Evolutionary conservation across 2,329 filamentous ascomycete genomes (phyloP).

Genomic region (Neofusicoccum ribis): DNA sequence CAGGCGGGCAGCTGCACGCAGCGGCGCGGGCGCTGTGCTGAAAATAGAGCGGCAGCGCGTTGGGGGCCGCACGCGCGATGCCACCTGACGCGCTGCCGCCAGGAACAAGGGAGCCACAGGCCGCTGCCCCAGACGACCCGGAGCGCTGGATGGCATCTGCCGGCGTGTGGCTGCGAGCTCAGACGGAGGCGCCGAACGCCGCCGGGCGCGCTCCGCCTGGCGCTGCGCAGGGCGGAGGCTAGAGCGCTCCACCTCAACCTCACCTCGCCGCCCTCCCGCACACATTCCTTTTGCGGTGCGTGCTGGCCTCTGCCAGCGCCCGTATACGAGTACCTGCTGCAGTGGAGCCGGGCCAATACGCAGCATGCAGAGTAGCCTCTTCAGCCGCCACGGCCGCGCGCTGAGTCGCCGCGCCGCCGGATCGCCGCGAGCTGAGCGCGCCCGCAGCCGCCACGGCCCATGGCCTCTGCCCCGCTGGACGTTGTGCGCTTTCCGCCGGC

Average conservation of each 20-base stretch:
- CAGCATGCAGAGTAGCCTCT: not conserved
- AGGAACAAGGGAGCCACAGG: not conserved
- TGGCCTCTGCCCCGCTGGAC: not conserved
- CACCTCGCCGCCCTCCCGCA: not conserved
- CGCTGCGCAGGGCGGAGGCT: slow-evolving; percentile 7
- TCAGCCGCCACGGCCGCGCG: not conserved
- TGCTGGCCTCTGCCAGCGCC: not conserved
- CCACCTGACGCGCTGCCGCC: not conserved
- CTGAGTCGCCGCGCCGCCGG: not conserved
- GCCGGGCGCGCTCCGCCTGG: not conserved
- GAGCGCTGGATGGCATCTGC: not conserved
- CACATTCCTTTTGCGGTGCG: slow-evolving; percentile 11
- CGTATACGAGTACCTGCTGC: not conserved
- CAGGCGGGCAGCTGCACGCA: not conserved
- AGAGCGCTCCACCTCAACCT: slow-evolving; percentile 9
- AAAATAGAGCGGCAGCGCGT: not conserved
- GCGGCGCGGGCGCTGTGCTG: slow-evolving; percentile 1
- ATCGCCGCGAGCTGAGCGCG: not conserved
- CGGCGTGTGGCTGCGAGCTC: slow-evolving; percentile 7
- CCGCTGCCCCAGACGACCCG: not conserved
- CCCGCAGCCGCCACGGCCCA: slow-evolving; percentile 1
- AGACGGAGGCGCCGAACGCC: not conserved
- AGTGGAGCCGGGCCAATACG: slow-evolving; percentile 4
- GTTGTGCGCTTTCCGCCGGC: not conserved
- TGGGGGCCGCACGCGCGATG: not conserved